Evolutionary conservation across 169 alveolate genomes (phyloP).

Genomic region (Plasmodium reichenowi): DNA sequence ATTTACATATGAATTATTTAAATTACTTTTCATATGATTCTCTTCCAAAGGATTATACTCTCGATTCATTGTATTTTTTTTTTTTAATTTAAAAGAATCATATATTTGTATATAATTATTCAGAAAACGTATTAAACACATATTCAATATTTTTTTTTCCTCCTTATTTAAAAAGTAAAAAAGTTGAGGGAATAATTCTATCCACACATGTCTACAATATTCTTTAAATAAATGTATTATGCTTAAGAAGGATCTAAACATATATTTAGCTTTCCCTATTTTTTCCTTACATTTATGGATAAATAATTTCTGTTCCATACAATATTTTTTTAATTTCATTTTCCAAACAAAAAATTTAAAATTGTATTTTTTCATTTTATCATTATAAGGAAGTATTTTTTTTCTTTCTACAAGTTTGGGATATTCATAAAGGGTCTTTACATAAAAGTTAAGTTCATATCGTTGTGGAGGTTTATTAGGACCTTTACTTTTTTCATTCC

Average conservation of each 20-base stretch:
- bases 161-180: slow-evolving; percentile 13
- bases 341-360: slow-evolving; percentile 29
- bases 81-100: slow-evolving; percentile 17
- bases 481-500: background rate
- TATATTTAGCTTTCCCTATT: slow-evolving; percentile 47
- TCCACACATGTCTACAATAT: slow-evolving; percentile 59
- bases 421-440: background rate
- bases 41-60: background rate
- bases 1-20: slow-evolving; percentile 37
- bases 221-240: slow-evolving; percentile 32
- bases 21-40: background rate
- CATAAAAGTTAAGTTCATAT: background rate
- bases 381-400: background rate
- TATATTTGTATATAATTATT: slow-evolving; percentile 36
- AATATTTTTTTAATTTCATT: slow-evolving; percentile 29
- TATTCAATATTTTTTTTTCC: slow-evolving; percentile 48
- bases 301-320: slow-evolving; percentile 48
- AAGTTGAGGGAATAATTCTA: slow-evolving; percentile 48
- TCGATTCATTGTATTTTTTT: background rate
- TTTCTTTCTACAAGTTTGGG: slow-evolving; percentile 4
- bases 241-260: slow-evolving; percentile 43
- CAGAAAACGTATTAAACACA: slow-evolving; percentile 27
- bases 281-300: slow-evolving; percentile 39
- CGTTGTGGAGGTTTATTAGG: too few species aligned
- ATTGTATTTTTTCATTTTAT: slow-evolving; percentile 1